Base-by-base conservation (phyloP, 495 filamentous ascomycete genomes). In the Daldinia grandis region DNA sequence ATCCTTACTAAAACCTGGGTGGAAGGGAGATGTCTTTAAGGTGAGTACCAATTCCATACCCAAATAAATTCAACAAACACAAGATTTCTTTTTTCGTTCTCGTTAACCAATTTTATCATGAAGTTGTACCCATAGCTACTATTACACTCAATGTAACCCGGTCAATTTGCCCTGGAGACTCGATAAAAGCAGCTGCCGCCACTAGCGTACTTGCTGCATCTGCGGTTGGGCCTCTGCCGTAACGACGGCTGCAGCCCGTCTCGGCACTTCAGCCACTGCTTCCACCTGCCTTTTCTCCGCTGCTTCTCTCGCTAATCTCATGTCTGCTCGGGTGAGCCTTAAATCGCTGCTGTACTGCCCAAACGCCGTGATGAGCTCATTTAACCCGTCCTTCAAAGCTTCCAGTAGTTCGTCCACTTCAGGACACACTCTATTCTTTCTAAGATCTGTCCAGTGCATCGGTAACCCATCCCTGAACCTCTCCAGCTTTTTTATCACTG, bases 361-460 rank as follows among this genome's bases (percentile, higher is more conserved):
- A 82, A 95, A 97, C 5, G 84, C 87, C 2, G 77, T 66, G 21
- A 97, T 69, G 15, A 97, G 79, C 56, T 86, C 83, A 25, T 74
- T 74, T 42, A 97, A 81, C 6, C 87, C 86, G 2, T 78, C 78
- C 73, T 83, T 88, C 66, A 97, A 71, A 5, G 83, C 83, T 6
- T 80, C 79, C 40, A 90, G 50, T 5, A 96, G 80, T 5, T 86
- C 81, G 8, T 92, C 86, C 30, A 93, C 88, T 59, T 91, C 89
- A 0, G 84, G 84, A 3, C 81, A 84, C 50, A 78, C 77, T 37
- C 81, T 75, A 30, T 69, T 73, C 25, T 72, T 71, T 33, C 86
- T 81, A 2, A 93, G 81, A 78, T 98, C 94, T 2, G 93, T 95
- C 94, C 94, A 97, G 80, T 95, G 91, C 4, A 85, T 79, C 27